Conservation (phyloP, 306 rosid genomes). For the Abrus precatorius region DNA sequence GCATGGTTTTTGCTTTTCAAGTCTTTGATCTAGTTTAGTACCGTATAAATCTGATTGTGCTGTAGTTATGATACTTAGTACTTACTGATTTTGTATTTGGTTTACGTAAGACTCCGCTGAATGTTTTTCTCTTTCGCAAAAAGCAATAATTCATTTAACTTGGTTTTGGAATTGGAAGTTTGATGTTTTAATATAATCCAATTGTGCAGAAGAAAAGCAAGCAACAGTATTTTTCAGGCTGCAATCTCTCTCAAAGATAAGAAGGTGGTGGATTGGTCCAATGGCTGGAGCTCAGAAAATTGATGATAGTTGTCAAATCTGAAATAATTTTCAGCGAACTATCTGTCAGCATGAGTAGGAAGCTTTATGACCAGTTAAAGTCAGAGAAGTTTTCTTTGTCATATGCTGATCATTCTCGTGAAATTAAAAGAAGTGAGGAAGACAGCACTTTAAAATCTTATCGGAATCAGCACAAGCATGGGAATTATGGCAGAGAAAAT, state of each 20-base stretch:
- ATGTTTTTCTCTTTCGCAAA: too few relatives aligned
- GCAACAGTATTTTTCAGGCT: constrained; percentile 37
- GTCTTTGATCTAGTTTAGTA: constrained; percentile 1
- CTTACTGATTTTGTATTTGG: constrained; percentile 34
- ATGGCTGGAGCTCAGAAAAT: constrained; percentile 20
- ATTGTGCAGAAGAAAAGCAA: constrained; percentile 51
- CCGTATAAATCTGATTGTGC: constrained; percentile 1
- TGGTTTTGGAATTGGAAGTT: constrained; percentile 37
- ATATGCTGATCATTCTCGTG: constrained; percentile 68
- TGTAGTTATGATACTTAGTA: neutral
- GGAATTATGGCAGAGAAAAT: constrained; percentile 48
- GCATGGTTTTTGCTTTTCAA: constrained; percentile 8
- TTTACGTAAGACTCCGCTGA: neutral
- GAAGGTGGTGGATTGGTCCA: constrained; percentile 41
- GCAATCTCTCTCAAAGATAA: constrained; percentile 7
- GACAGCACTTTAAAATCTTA: constrained; percentile 47
- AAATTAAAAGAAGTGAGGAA: constrained; percentile 55
- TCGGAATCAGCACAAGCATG: constrained; percentile 56
- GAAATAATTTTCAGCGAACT: constrained; percentile 48
- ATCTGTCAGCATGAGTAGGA: constrained; percentile 57
- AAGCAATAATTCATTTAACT: constrained; percentile 3
- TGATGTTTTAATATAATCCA: constrained; percentile 39
- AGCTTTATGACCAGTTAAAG: constrained; percentile 53
- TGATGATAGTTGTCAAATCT: constrained; percentile 52
- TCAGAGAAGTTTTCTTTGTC: constrained; percentile 58